Evolutionary conservation across 2,329 filamentous ascomycete species (phyloP).

Genomic region (Xylariaceae sp.): DNA sequence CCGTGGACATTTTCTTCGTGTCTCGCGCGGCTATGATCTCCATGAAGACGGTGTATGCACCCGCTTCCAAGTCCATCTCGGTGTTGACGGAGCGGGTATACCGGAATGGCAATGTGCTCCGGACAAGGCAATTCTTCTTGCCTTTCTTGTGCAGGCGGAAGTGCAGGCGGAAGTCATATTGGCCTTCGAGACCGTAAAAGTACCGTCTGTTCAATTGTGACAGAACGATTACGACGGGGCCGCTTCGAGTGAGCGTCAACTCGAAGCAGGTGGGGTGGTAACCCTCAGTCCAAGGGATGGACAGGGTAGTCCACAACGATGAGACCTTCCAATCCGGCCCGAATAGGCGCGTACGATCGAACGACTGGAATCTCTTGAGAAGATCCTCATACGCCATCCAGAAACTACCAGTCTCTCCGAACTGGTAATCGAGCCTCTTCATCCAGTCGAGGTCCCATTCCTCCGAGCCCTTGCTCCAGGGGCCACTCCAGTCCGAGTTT

Average conservation of each 20-base stretch:
- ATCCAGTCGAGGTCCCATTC: slow-evolving; percentile 82
- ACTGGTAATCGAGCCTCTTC: slow-evolving; percentile 63
- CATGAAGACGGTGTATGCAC: slow-evolving; percentile 69
- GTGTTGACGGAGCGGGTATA: slow-evolving; percentile 73
- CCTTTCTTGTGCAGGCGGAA: slow-evolving; percentile 50
- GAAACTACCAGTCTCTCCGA: slow-evolving; percentile 68
- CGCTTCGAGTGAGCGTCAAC: slow-evolving; percentile 44
- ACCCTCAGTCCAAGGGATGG: slow-evolving; percentile 51
- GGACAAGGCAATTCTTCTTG: slow-evolving; percentile 50
- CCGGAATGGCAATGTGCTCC: slow-evolving; percentile 48
- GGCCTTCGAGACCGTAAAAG: slow-evolving; percentile 52
- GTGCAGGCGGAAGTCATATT: slow-evolving; percentile 49
- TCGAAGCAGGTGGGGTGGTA: slow-evolving; percentile 52
- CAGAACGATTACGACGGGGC: slow-evolving; percentile 50
- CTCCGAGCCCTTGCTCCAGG: slow-evolving; percentile 77
- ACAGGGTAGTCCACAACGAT: slow-evolving; percentile 45
- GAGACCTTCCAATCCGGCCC: slow-evolving; percentile 48
- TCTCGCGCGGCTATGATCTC: slow-evolving; percentile 65
- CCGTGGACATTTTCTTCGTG: slow-evolving; percentile 46
- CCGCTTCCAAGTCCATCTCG: slow-evolving; percentile 68
- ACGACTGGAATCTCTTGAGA: slow-evolving; percentile 52
- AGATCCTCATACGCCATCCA: slow-evolving; percentile 57
- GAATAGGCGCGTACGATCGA: slow-evolving; percentile 55
- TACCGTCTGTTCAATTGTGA: slow-evolving; percentile 55
- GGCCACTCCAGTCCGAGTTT: slow-evolving; percentile 71